Evolutionary conservation across 768 basidiomycete species (phyloP).

Genomic region (Rhizopogon rudus): DNA sequence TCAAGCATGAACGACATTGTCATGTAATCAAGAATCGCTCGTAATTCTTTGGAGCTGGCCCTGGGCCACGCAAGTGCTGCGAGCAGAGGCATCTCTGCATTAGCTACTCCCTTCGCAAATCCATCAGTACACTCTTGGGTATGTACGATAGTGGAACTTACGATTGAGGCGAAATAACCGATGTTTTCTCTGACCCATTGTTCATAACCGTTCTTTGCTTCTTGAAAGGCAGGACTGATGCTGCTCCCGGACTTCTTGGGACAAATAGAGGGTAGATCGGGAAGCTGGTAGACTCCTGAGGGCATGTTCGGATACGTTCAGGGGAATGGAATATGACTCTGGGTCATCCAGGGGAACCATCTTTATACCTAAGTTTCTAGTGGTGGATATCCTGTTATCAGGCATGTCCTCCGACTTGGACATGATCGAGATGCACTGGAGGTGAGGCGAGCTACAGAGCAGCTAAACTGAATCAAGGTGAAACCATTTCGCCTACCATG

Average conservation of each 20-base stretch:
- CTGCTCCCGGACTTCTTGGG: constrained; percentile 23
- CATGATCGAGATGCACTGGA: neutral
- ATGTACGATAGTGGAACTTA: constrained; percentile 3
- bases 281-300: constrained; percentile 17
- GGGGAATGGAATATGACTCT: too few species aligned
- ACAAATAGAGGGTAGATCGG: constrained; percentile 17
- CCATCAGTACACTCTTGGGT: too few species aligned
- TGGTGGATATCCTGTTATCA: neutral
- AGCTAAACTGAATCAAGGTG: neutral
- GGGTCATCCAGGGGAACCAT: too few species aligned
- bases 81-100: constrained; percentile 21
- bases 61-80: constrained; percentile 20
- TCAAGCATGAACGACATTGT: constrained; percentile 26
- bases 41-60: constrained; percentile 16
- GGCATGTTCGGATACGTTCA: constrained; percentile 9
- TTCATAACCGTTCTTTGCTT: constrained; percentile 15
- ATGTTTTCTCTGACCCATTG: constrained; percentile 19
- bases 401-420: neutral
- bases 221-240: constrained; percentile 22
- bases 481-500: neutral
- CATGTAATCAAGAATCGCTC: constrained; percentile 23
- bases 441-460: neutral
- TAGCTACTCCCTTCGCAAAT: constrained; percentile 17
- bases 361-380: neutral
- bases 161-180: constrained; percentile 18